Percentiles rank a stretch among this genome's conserved stretches.
Evolutionary conservation across 345 rosid genomes (phyloP).

Genomic region (Dipteronia sinensis): DNA sequence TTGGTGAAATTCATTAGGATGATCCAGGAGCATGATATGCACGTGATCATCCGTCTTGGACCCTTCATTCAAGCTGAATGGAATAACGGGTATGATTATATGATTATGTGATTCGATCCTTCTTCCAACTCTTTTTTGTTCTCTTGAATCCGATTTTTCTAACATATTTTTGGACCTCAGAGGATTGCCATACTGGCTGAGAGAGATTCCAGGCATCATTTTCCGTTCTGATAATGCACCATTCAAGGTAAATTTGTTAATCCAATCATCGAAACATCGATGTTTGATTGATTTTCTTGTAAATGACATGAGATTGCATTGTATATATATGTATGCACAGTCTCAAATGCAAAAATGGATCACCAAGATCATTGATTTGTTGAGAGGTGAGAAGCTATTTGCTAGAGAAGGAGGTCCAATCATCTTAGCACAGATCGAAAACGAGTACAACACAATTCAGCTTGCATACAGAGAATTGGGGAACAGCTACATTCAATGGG

Average conservation of each 20-base stretch:
- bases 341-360: conserved; percentile 59
- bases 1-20: conserved; percentile 75
- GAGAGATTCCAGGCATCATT: conserved; percentile 66
- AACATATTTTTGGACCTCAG: conserved; percentile 33
- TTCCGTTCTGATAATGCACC: conserved; percentile 78
- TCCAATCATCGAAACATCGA: not conserved
- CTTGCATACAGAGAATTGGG: conserved; percentile 67
- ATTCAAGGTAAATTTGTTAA: conserved; percentile 61
- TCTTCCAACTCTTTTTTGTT: not conserved
- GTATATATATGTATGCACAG: conserved; percentile 31
- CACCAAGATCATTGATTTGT: conserved; percentile 34
- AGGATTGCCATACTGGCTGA: conserved; percentile 91
- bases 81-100: conserved; percentile 78
- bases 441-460: conserved; percentile 80
- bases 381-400: conserved; percentile 56
- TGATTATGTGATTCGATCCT: not conserved
- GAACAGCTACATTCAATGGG: conserved; percentile 67
- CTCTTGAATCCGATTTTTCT: not conserved
- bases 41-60: conserved; percentile 69
- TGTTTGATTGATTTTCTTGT: not conserved
- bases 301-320: not conserved
- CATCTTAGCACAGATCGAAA: conserved; percentile 84
- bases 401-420: conserved; percentile 86
- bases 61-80: conserved; percentile 97
- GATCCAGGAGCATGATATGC: conserved; percentile 58